Base-by-base conservation (phyloP, 2,329 filamentous ascomycete genomes). In the Fusarium compactum region DNA sequence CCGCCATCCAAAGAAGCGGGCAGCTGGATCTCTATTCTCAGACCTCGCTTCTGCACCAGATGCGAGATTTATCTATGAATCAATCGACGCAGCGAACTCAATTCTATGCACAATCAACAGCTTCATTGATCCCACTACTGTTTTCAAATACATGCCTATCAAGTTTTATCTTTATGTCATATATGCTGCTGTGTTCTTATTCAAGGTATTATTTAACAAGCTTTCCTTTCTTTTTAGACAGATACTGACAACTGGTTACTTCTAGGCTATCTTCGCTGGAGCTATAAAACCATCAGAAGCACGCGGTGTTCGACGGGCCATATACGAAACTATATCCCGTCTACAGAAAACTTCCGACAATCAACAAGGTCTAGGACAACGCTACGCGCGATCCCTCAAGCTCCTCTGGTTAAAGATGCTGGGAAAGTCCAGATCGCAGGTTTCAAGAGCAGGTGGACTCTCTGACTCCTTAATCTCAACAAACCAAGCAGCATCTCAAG, bases 1-100 rank as follows among this genome's bases (percentile, higher is more conserved):
- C 8, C 48, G 75, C 10, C 60, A 72, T 41, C 69, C 71, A 14
- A 77, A 48, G 78, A 79, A 70, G 74, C 76, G 22, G 74, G 82
- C 67, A 71, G 76, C 41, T 70, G 76, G 52, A 74, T 76, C 80
- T 10, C 81, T 81, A 9, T 88, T 85, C 73, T 82, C 80, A 51
- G 86, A 89, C 59, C 82, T 90, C 5, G 86, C 87, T 8, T 85
- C 85, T 1, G 87, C 88, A 58, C 87, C 88, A 8, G 89, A 91
- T 72, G 87, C 89, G 8, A 84, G 89, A 8, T 91, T 91, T 76
- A 90, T 91, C 60, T 91, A 90, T 75, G 88, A 90, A 74, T 88
- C 88, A 4, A 84, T 91, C 10, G 87, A 90, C 69, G 88, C 89
- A 4, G 89, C 89, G 1, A 90, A 90, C 73, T 85, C 86, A 0